Percentiles rank a stretch among this genome's conserved stretches.
Conservation (phyloP, 768 basidiomycete genomes). For the Macrocybe gigantea region DNA sequence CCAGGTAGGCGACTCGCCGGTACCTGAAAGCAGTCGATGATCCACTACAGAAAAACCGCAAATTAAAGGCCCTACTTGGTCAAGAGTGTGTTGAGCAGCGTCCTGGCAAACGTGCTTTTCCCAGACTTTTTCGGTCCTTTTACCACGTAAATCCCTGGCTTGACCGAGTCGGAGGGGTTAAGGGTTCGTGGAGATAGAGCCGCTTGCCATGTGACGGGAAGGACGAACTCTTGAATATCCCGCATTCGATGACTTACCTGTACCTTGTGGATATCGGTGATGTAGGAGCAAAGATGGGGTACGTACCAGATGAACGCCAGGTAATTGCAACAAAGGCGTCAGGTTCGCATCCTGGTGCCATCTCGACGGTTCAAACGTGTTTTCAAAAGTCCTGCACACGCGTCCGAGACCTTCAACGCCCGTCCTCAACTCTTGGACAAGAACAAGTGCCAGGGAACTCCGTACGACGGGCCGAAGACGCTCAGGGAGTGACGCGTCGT, state of each 20-base stretch:
- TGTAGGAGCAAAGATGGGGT: neutral
- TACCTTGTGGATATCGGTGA: neutral
- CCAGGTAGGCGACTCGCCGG: slow-evolving; percentile 81
- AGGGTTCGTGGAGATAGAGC: slow-evolving; percentile 19
- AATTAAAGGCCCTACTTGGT: slow-evolving; percentile 34
- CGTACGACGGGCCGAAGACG: slow-evolving; percentile 12
- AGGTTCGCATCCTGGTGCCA: slow-evolving; percentile 29
- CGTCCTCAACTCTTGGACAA: slow-evolving; percentile 52
- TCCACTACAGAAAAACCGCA: neutral
- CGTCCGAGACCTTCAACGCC: slow-evolving; percentile 63
- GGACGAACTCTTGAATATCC: slow-evolving; percentile 29
- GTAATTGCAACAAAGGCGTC: slow-evolving; percentile 35
- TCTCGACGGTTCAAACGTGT: slow-evolving; percentile 51
- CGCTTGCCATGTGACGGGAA: slow-evolving; percentile 32
- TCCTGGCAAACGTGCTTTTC: slow-evolving; percentile 84
- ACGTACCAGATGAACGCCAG: slow-evolving; percentile 44
- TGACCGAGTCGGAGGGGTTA: slow-evolving; percentile 20
- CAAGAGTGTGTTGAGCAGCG: slow-evolving; percentile 65
- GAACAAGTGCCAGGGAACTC: slow-evolving; percentile 33
- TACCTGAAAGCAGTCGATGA: slow-evolving; percentile 40
- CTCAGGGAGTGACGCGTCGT: slow-evolving; percentile 10
- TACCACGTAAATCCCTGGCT: slow-evolving; percentile 40
- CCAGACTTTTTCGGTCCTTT: slow-evolving; percentile 85
- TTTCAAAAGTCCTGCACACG: slow-evolving; percentile 57
- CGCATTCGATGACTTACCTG: slow-evolving; percentile 31